These are phyloP conservation scores for Yarrowia sp. DNA, from an alignment of 805 yeast genomes.

Conservation along the genomic window DNA sequence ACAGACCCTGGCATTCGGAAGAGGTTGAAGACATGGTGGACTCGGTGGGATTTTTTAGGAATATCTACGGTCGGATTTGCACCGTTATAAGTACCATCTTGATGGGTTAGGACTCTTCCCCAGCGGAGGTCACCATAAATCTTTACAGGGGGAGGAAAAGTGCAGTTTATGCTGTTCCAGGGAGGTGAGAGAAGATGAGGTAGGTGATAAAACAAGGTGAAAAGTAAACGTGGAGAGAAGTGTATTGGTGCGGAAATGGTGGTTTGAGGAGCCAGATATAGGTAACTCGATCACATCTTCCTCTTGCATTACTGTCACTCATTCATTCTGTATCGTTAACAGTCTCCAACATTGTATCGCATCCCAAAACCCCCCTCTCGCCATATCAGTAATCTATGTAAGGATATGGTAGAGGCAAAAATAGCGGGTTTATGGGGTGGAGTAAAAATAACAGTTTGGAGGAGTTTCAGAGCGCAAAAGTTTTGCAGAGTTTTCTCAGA, in stretches of 20 bases:
- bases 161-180: slow-evolving; percentile 13
- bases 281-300: too few relatives aligned
- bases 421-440: neutral
- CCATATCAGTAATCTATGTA: neutral
- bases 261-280: too few relatives aligned
- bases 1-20: slow-evolving; percentile 24
- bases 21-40: slow-evolving; percentile 15
- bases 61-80: neutral
- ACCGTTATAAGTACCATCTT: neutral
- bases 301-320: too few relatives aligned
- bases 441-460: neutral
- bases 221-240: too few relatives aligned
- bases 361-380: too few relatives aligned
- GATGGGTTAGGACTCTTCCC: neutral
- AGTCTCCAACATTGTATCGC: too few relatives aligned
- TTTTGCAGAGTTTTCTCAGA: neutral
- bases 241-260: too few relatives aligned
- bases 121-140: neutral
- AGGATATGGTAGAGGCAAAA: neutral
- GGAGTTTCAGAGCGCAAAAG: neutral
- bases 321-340: too few relatives aligned
- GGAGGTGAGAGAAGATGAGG: neutral
- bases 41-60: neutral
- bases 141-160: neutral
- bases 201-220: neutral